Percentiles rank a stretch among this genome's conserved stretches.
Evolutionary conservation across 1,284 basidiomycete genomes (phyloP).

Genomic region (Heterobasidion occidentale): DNA sequence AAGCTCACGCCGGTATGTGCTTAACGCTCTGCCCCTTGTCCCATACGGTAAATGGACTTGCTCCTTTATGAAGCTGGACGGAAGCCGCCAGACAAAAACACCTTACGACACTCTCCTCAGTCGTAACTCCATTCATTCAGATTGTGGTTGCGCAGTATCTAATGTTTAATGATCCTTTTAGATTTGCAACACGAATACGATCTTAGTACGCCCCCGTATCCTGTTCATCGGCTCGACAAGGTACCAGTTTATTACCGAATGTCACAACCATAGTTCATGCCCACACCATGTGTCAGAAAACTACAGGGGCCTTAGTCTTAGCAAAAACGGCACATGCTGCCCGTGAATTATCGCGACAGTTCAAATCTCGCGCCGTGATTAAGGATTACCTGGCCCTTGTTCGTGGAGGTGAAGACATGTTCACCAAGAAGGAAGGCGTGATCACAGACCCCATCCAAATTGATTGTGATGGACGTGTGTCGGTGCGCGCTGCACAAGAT

Average conservation of each 20-base stretch:
- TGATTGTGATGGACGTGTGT: slow-evolving; percentile 34
- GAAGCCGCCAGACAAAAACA: not conserved
- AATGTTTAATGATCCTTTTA: slow-evolving; percentile 13
- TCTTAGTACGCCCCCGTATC: slow-evolving; percentile 30
- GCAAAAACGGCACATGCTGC: slow-evolving; percentile 39
- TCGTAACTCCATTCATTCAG: slow-evolving; percentile 4
- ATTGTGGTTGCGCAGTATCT: not conserved
- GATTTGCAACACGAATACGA: slow-evolving; percentile 29
- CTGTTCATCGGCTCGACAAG: slow-evolving; percentile 66
- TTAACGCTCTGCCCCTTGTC: not conserved
- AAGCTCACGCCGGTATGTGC: slow-evolving; percentile 4
- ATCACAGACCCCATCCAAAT: slow-evolving; percentile 37
- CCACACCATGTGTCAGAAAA: slow-evolving; percentile 30
- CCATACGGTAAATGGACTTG: not conserved
- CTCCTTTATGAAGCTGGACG: not conserved
- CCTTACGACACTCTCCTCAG: not conserved
- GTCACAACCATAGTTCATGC: not conserved
- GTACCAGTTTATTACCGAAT: slow-evolving; percentile 21
- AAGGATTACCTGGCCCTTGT: slow-evolving; percentile 68
- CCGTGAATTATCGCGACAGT: slow-evolving; percentile 45
- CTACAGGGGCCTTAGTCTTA: slow-evolving; percentile 56
- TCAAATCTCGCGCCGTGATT: slow-evolving; percentile 34
- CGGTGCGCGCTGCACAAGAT: slow-evolving; percentile 18
- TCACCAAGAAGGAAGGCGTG: slow-evolving; percentile 31
- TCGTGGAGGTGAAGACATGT: slow-evolving; percentile 40